Conservation (phyloP, 331 rosid species). For the Rosa hybrid region DNA sequence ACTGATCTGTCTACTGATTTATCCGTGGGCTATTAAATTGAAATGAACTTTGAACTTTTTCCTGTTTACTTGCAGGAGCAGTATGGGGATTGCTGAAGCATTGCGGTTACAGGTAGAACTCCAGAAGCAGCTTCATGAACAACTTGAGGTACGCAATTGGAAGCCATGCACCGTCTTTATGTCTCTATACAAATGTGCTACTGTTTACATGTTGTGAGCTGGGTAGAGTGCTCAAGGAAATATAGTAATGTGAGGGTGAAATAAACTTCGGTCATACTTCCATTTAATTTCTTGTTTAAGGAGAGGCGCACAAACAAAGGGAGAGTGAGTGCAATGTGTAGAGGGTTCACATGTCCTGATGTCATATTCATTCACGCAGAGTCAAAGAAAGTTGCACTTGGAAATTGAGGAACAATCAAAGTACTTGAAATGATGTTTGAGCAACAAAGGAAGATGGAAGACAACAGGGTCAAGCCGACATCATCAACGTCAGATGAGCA, state of each 20-base stretch:
- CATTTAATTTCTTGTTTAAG: background rate
- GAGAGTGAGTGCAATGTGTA: background rate
- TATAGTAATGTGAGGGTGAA: background rate
- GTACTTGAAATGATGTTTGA: constrained; percentile 73
- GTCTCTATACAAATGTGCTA: background rate
- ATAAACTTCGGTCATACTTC: background rate
- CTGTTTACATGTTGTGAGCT: background rate
- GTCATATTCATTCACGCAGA: constrained; percentile 40
- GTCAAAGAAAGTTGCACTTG: constrained; percentile 83
- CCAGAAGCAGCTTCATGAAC: too few relatives aligned
- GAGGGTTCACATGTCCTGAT: constrained; percentile 20
- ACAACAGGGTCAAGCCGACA: constrained; percentile 47
- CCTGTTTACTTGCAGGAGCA: too few relatives aligned
- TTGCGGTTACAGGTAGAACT: too few relatives aligned
- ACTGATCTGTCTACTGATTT: too few relatives aligned
- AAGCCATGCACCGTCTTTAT: too few relatives aligned
- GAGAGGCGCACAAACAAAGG: background rate
- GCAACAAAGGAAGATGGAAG: constrained; percentile 62
- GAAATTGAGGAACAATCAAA: constrained; percentile 87
- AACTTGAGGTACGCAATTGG: too few relatives aligned
- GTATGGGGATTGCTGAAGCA: too few relatives aligned
- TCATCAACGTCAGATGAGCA: constrained; percentile 35
- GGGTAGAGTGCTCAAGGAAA: background rate
- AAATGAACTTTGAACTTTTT: too few relatives aligned
- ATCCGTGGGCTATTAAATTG: too few relatives aligned